Percentiles rank a stretch among this genome's conserved stretches.
These are phyloP conservation scores for Blepharisma undulans DNA, from an alignment of 169 alveolate genomes.

Conservation along the genomic window DNA sequence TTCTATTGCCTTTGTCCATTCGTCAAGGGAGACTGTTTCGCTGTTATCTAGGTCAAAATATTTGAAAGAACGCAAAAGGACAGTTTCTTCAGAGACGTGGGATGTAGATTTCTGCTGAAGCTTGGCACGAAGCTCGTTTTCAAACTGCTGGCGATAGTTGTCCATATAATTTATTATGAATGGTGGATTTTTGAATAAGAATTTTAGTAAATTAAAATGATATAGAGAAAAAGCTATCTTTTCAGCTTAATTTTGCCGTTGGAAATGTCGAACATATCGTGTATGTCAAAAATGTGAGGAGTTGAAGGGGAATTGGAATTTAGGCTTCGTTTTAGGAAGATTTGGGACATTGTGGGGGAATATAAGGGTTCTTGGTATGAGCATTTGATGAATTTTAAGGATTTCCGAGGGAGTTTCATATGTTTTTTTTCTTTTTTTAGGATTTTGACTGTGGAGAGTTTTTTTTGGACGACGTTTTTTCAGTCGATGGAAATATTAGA, in stretches of 20 bases:
- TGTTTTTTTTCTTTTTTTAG: neutral
- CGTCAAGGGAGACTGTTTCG: constrained; percentile 62
- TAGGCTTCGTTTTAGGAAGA: neutral
- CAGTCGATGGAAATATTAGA: neutral
- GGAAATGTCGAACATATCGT: neutral
- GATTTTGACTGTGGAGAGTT: neutral
- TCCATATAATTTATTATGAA: neutral
- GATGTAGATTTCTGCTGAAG: constrained; percentile 65
- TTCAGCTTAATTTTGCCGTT: neutral
- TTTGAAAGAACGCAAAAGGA: constrained; percentile 68
- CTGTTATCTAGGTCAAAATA: constrained; percentile 78
- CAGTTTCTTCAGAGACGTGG: constrained; percentile 64
- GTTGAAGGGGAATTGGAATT: neutral
- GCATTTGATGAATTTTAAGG: neutral
- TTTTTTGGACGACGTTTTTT: neutral
- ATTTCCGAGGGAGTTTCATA: neutral
- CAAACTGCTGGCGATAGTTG: constrained; percentile 45
- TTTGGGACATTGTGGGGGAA: neutral
- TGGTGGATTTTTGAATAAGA: neutral
- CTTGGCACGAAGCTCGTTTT: constrained; percentile 72
- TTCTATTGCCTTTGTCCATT: constrained; percentile 71
- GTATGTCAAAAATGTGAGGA: neutral
- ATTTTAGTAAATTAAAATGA: too few relatives aligned
- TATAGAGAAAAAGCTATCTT: neutral
- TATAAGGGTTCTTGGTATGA: neutral